Percentiles rank a stretch among this genome's conserved stretches.
phyloP scores from a whole-genome alignment of 805 yeast genomes.

The Yarrowia sp. region DNA sequence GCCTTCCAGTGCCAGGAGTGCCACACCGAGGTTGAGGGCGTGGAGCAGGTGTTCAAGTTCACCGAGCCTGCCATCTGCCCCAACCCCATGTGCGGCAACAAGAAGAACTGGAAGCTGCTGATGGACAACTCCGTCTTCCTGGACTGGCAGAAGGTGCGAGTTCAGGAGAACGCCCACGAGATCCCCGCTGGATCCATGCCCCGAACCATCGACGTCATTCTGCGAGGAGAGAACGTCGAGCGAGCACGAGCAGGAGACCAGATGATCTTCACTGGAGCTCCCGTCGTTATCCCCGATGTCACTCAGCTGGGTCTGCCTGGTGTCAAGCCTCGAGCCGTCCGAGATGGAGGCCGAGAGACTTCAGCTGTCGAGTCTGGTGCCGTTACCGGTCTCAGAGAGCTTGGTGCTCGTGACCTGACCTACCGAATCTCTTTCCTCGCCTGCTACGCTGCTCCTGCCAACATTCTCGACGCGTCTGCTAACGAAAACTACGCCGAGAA shows the following conservation, averaged over 20 bases:
- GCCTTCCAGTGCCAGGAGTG: conserved; percentile 88
- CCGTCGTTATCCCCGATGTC: conserved; percentile 92
- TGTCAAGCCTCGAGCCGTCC: conserved; percentile 76
- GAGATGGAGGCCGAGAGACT: conserved; percentile 57
- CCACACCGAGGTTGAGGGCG: conserved; percentile 77
- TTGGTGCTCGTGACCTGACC: conserved; percentile 94
- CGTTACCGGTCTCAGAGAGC: conserved; percentile 78
- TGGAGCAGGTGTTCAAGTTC: conserved; percentile 88
- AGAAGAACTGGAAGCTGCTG: conserved; percentile 78
- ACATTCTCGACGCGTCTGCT: conserved; percentile 37
- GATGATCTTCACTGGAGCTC: conserved; percentile 89
- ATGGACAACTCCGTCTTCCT: conserved; percentile 80
- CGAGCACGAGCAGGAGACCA: conserved; percentile 97
- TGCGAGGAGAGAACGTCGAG: conserved; percentile 93
- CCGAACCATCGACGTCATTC: conserved; percentile 85
- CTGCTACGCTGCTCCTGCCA: conserved; percentile 72
- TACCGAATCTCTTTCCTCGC: conserved; percentile 90
- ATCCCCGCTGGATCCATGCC: conserved; percentile 99
- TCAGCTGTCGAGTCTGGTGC: conserved; percentile 74
- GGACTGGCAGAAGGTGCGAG: conserved; percentile 95
- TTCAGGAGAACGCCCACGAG: conserved; percentile 94
- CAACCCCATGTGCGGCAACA: conserved; percentile 82
- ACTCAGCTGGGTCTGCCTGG: conserved; percentile 95
- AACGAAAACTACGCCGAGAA: conserved; percentile 37
- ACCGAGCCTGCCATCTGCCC: conserved; percentile 95